Conservation (phyloP, 2,329 filamentous ascomycete genomes). For the Gnomoniopsis sp. region DNA sequence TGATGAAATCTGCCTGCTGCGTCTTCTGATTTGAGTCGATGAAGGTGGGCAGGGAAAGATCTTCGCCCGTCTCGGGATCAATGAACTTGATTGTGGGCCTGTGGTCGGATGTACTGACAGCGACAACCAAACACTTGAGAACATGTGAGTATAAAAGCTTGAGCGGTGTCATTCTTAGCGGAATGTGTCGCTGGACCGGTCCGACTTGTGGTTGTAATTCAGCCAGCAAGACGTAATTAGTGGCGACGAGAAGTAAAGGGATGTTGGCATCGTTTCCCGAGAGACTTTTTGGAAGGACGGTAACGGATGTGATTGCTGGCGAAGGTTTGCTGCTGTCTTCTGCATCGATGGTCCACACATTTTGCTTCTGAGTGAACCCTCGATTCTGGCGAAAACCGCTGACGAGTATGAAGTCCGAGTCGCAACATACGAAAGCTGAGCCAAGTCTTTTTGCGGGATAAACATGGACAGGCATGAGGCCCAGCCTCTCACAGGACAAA, state of each 20-base stretch:
- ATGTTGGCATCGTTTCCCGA: conserved; percentile 36
- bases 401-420: conserved; percentile 43
- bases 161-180: conserved; percentile 44
- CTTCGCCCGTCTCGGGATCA: conserved; percentile 50
- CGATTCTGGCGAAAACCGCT: conserved; percentile 31
- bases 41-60: conserved; percentile 38
- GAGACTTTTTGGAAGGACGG: conserved; percentile 38
- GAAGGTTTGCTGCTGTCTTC: conserved; percentile 42
- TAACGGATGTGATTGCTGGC: conserved; percentile 45
- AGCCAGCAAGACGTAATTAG: conserved; percentile 48
- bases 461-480: conserved; percentile 26
- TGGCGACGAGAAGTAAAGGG: conserved; percentile 48
- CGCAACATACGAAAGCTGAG: conserved; percentile 45
- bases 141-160: conserved; percentile 53
- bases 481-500: conserved; percentile 23
- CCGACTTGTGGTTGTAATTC: conserved; percentile 44
- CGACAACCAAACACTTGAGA: conserved; percentile 53
- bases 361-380: conserved; percentile 38
- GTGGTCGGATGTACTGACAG: conserved; percentile 36
- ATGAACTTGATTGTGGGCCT: conserved; percentile 53
- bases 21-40: conserved; percentile 35
- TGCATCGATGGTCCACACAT: conserved; percentile 51
- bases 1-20: conserved; percentile 44
- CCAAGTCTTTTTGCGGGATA: conserved; percentile 17
- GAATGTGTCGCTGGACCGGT: conserved; percentile 47